Evolutionary conservation across 352 stramenopile genomes (phyloP).

Genomic region (Pythium oligandrum): DNA sequence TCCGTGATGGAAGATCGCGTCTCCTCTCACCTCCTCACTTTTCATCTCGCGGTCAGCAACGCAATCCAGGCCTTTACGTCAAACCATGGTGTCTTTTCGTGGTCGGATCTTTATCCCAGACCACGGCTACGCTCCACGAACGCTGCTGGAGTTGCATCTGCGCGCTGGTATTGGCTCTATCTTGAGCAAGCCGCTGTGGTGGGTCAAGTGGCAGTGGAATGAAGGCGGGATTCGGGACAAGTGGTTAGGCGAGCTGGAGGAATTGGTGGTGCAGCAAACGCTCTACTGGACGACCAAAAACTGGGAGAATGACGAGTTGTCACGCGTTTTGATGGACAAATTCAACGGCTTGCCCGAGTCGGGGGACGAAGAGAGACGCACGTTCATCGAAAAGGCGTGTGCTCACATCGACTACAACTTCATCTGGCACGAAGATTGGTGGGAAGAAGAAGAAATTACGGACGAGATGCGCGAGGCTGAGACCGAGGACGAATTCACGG

Average conservation of each 20-base stretch:
- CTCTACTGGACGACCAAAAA: conserved; percentile 19
- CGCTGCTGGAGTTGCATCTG: conserved; percentile 30
- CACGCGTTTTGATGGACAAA: conserved; percentile 3
- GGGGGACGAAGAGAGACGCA: conserved; percentile 7
- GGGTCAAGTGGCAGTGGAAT: conserved; percentile 29
- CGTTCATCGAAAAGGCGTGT: conserved; percentile 7
- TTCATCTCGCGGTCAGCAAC: too few relatives aligned
- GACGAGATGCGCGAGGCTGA: conserved; percentile 1
- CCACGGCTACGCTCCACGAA: conserved; percentile 15
- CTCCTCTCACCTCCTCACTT: too few relatives aligned
- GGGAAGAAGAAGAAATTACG: conserved; percentile 1
- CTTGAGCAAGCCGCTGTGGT: conserved; percentile 39
- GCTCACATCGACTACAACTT: conserved; percentile 9
- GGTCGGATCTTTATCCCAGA: conserved; percentile 13
- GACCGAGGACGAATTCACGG: conserved; percentile 5
- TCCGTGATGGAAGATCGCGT: too few relatives aligned
- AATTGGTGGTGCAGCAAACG: conserved; percentile 17
- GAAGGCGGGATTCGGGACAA: conserved; percentile 20
- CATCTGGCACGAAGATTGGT: conserved; percentile 14
- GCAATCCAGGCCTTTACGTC: too few relatives aligned
- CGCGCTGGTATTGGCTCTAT: conserved; percentile 28
- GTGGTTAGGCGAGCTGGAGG: conserved; percentile 32
- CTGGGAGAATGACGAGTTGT: conserved; percentile 10
- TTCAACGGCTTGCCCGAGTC: conserved; percentile 4
- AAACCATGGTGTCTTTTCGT: conserved; percentile 6